These are phyloP conservation scores for Vararia minispora DNA, from an alignment of 768 basidiomycete species.

Conservation along the genomic window DNA sequence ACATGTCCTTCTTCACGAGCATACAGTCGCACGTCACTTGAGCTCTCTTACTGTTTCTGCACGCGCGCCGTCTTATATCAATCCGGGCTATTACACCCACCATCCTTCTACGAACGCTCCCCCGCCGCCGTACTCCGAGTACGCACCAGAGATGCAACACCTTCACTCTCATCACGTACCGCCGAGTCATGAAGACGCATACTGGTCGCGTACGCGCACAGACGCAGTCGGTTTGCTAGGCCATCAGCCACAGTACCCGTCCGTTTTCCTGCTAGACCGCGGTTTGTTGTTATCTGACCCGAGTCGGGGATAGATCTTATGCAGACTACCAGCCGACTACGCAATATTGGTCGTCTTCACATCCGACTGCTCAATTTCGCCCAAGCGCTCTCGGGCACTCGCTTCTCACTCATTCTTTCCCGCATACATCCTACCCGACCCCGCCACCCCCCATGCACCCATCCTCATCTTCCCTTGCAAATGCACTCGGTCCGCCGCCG, in stretches of 20 bases:
- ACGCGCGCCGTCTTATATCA: conserved; percentile 51
- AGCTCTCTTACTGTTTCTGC: conserved; percentile 46
- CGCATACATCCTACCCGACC: conserved; percentile 60
- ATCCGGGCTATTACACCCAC: conserved; percentile 41
- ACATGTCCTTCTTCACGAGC: conserved; percentile 4
- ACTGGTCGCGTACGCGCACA: conserved; percentile 55
- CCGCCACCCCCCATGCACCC: conserved; percentile 52
- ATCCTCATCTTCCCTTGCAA: conserved; percentile 68
- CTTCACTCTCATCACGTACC: conserved; percentile 38
- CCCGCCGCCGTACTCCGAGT: conserved; percentile 52
- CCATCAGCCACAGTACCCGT: conserved; percentile 23
- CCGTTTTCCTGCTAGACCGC: background rate
- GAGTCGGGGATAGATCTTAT: conserved; percentile 11
- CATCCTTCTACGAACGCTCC: conserved; percentile 27
- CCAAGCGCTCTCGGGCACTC: conserved; percentile 51
- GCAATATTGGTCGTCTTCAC: conserved; percentile 30
- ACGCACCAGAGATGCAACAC: conserved; percentile 49
- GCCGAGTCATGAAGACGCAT: conserved; percentile 36
- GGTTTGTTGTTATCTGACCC: conserved; percentile 10
- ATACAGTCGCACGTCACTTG: conserved; percentile 56
- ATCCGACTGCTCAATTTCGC: conserved; percentile 39
- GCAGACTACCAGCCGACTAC: conserved; percentile 24
- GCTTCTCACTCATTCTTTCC: conserved; percentile 48
- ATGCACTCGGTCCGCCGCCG: conserved; percentile 47
- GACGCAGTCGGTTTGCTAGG: conserved; percentile 51